Conservation (phyloP, 192 early-diverging fungal genomes). For the Gigaspora rosea region DNA sequence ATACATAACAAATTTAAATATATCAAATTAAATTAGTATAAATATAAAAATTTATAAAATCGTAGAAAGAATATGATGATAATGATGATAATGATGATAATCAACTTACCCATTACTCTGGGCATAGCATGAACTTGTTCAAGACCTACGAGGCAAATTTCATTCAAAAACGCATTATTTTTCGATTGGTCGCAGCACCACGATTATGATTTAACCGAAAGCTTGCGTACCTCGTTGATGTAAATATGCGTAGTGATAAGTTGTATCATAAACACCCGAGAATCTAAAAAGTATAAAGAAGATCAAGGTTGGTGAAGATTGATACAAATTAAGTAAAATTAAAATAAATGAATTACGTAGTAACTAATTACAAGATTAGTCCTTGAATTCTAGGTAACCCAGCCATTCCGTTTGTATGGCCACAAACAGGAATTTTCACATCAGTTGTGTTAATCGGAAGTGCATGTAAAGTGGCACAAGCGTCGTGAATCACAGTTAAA, state of each 20-base stretch:
- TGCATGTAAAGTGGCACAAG: conserved; percentile 36
- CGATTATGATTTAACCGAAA: not conserved
- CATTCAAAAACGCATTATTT: not conserved
- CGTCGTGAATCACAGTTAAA: conserved; percentile 47
- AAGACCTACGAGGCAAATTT: conserved; percentile 2
- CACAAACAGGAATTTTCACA: conserved; percentile 33
- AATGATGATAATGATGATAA: not conserved
- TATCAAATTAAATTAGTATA: not conserved
- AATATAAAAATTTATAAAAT: not conserved
- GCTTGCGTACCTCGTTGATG: conserved; percentile 38
- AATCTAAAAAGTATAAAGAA: conserved; percentile 34
- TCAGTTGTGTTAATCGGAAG: conserved; percentile 28
- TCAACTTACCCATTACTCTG: conserved; percentile 30
- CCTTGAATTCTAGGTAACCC: conserved; percentile 42
- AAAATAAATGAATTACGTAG: not conserved
- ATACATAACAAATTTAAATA: not conserved
- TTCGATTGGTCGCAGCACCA: not conserved
- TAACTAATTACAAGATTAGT: conserved; percentile 40
- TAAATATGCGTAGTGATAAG: conserved; percentile 48
- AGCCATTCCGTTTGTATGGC: conserved; percentile 23
- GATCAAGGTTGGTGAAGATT: not conserved
- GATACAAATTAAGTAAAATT: not conserved
- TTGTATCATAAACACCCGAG: conserved; percentile 48
- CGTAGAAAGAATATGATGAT: not conserved
- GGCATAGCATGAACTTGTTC: conserved; percentile 34